Conservation (phyloP, 139 green algal species). For the Mychonastes homosphaera region DNA sequence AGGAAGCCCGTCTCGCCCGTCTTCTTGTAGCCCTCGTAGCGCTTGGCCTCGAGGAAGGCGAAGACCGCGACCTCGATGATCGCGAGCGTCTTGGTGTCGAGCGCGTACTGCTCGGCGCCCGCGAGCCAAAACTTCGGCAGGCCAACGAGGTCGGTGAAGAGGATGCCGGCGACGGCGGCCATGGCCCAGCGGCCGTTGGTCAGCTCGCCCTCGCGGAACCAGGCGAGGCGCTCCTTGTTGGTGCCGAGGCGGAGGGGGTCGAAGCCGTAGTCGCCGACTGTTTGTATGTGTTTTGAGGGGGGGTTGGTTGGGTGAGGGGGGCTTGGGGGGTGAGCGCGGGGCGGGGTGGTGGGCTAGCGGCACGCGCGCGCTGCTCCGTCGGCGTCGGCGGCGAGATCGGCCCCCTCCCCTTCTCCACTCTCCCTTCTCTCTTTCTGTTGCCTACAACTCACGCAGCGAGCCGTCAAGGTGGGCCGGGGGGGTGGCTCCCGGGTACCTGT, state of each 20-base stretch:
- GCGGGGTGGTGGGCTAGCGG: too few relatives aligned
- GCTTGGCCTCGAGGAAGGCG: slow-evolving; percentile 74
- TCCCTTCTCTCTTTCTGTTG: too few relatives aligned
- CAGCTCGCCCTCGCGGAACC: slow-evolving; percentile 73
- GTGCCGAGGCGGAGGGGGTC: slow-evolving; percentile 55
- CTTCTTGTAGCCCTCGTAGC: slow-evolving; percentile 78
- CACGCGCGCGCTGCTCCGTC: background rate
- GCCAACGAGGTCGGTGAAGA: slow-evolving; percentile 62
- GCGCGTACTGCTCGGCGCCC: slow-evolving; percentile 52
- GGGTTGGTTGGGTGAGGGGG: background rate
- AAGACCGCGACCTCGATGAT: slow-evolving; percentile 65
- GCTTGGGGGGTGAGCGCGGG: background rate
- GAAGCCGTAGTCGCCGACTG: slow-evolving; percentile 39
- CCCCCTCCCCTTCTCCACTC: background rate
- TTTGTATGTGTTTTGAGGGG: too few relatives aligned
- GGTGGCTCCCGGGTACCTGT: slow-evolving; percentile 43
- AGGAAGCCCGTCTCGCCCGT: slow-evolving; percentile 44
- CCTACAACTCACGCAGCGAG: too few relatives aligned
- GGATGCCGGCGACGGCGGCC: slow-evolving; percentile 71
- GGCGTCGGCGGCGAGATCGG: background rate
- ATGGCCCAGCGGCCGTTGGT: slow-evolving; percentile 84
- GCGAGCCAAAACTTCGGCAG: slow-evolving; percentile 67
- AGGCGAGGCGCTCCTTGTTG: slow-evolving; percentile 40
- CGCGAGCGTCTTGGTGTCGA: slow-evolving; percentile 49
- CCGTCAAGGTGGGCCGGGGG: slow-evolving; percentile 46